Conservation (phyloP, 2,329 filamentous ascomycete genomes). For the Hymenoscyphus fructigenus region DNA sequence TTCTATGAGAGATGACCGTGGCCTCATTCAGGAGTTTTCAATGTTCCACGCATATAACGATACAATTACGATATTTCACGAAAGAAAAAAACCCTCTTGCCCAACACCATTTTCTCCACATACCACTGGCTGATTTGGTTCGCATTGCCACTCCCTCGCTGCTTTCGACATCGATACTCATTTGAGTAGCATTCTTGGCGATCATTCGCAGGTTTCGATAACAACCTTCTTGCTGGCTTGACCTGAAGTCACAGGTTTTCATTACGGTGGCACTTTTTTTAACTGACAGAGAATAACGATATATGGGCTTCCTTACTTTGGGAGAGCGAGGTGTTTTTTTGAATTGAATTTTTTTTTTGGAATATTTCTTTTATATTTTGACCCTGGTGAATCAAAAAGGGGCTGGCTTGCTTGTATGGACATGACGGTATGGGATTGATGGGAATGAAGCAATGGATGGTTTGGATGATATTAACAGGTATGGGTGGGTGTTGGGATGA, state of each 20-base stretch:
- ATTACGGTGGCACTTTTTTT: not conserved
- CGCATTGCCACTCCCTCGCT: not conserved
- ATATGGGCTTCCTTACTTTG: not conserved
- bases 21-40: not conserved
- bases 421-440: not conserved
- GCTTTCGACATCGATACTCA: not conserved
- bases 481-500: not conserved
- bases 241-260: not conserved
- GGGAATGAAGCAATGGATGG: not conserved
- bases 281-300: not conserved
- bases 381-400: not conserved
- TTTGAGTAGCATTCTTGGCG: not conserved
- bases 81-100: not conserved
- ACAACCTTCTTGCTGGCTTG: not conserved
- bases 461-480: not conserved
- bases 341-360: not conserved
- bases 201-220: not conserved
- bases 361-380: not conserved
- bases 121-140: not conserved
- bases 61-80: slow-evolving; percentile 6
- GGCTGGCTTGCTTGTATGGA: not conserved
- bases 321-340: not conserved
- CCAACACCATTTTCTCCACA: not conserved
- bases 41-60: slow-evolving; percentile 7
- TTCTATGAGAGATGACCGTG: slow-evolving; percentile 3